phyloP scores from a whole-genome alignment of 2,329 filamentous ascomycete genomes.

The Bisporella sp. region DNA sequence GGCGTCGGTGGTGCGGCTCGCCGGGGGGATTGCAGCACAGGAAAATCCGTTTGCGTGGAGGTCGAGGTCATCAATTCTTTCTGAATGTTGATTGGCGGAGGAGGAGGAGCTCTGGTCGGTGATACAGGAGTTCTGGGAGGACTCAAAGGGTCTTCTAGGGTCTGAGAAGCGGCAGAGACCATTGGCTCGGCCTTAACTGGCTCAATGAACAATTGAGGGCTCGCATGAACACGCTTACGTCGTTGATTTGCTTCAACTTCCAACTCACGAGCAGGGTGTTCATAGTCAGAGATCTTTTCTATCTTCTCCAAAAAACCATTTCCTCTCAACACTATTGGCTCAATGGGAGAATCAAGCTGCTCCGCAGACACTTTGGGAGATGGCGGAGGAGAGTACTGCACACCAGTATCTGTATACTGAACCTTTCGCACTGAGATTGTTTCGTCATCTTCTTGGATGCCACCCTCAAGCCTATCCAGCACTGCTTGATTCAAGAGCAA shows the following conservation, averaged over 20 bases:
- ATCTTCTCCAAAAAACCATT: slow-evolving; percentile 8
- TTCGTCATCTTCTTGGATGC: slow-evolving; percentile 44
- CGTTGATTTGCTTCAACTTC: slow-evolving; percentile 70
- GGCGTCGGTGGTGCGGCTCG: slow-evolving; percentile 30
- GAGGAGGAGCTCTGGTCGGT: slow-evolving; percentile 36
- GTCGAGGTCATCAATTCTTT: slow-evolving; percentile 42
- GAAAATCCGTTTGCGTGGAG: slow-evolving; percentile 54
- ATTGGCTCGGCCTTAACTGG: slow-evolving; percentile 40
- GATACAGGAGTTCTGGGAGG: slow-evolving; percentile 59
- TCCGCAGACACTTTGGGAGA: slow-evolving; percentile 51
- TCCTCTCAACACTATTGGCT: slow-evolving; percentile 29
- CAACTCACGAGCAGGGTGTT: slow-evolving; percentile 32
- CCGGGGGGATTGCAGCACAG: slow-evolving; percentile 14
- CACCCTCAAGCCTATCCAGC: slow-evolving; percentile 47
- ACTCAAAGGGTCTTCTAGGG: slow-evolving; percentile 53
- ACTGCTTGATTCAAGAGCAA: slow-evolving; percentile 47
- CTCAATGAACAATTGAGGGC: slow-evolving; percentile 43
- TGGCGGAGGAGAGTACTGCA: slow-evolving; percentile 77
- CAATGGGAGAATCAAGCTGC: slow-evolving; percentile 35
- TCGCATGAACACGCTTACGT: slow-evolving; percentile 58
- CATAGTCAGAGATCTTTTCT: slow-evolving; percentile 30
- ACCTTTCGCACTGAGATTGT: slow-evolving; percentile 32
- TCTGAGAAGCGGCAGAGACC: slow-evolving; percentile 61
- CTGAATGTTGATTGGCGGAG: slow-evolving; percentile 28
- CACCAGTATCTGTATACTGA: slow-evolving; percentile 66